Percentiles rank a stretch among this genome's conserved stretches.
Evolutionary conservation across 192 early-diverging fungal species (phyloP).

Genomic region (Rhizophagus sp.): DNA sequence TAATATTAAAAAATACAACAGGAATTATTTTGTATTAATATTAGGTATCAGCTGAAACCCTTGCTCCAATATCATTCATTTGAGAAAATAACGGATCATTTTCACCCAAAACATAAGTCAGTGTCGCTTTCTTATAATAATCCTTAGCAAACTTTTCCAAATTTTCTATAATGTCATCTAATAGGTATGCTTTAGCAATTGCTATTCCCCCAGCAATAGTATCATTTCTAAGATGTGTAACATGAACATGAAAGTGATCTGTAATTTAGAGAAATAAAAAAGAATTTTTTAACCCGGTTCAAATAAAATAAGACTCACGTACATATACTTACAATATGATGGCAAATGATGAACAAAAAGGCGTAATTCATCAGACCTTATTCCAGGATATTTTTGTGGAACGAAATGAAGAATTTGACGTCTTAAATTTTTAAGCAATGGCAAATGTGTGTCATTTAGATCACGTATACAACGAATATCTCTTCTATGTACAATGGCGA

Average conservation of each 20-base stretch:
- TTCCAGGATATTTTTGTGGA: conserved; percentile 42
- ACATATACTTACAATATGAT: conserved; percentile 61
- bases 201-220: conserved; percentile 54
- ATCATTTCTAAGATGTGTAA: conserved; percentile 64
- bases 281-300: not conserved
- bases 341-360: conserved; percentile 83
- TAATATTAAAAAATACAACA: too few species aligned
- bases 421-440: conserved; percentile 63
- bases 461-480: conserved; percentile 68
- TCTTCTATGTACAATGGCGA: conserved; percentile 57
- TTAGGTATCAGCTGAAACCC: not conserved
- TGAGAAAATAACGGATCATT: conserved; percentile 32
- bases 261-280: conserved; percentile 6
- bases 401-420: conserved; percentile 50
- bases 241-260: conserved; percentile 79
- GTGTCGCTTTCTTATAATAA: conserved; percentile 65
- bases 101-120: conserved; percentile 64
- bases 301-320: too few species aligned
- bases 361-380: conserved; percentile 60
- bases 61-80: conserved; percentile 24
- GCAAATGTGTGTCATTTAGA: conserved; percentile 55
- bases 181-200: conserved; percentile 67
- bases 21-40: not conserved
- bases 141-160: conserved; percentile 59
- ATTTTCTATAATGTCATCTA: conserved; percentile 71